Conservation (phyloP, 2,329 filamentous ascomycete species). For the Fusarium robinianum region DNA sequence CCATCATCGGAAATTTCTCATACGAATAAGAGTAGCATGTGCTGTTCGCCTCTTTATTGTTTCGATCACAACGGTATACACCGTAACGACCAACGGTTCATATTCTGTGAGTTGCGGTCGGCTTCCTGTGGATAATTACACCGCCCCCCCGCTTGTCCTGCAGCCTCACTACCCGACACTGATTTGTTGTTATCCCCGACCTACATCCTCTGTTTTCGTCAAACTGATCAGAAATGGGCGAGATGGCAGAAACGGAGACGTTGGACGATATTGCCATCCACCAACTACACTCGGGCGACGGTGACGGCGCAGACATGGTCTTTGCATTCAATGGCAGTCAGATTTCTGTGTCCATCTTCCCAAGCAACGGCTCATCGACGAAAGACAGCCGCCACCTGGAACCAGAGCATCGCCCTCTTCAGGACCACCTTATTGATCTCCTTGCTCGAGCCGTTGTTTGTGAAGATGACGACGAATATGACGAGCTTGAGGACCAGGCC, state of each 20-base stretch:
- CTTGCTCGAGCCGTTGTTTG: slow-evolving; percentile 14
- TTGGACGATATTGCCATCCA: slow-evolving; percentile 13
- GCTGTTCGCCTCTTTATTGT: too few species aligned
- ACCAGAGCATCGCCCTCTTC: slow-evolving; percentile 8
- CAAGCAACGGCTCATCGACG: slow-evolving; percentile 12
- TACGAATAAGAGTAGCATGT: too few species aligned
- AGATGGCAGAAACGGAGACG: slow-evolving; percentile 1
- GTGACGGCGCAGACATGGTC: slow-evolving; percentile 33
- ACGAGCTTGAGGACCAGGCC: slow-evolving; percentile 24
- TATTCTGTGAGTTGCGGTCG: too few species aligned
- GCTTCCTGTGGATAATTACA: too few species aligned
- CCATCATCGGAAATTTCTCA: too few species aligned
- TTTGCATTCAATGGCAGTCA: slow-evolving; percentile 27
- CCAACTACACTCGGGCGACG: slow-evolving; percentile 28
- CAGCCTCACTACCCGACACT: too few species aligned
- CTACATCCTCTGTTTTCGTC: too few species aligned
- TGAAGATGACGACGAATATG: slow-evolving; percentile 24
- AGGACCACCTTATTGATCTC: slow-evolving; percentile 29
- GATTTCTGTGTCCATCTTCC: slow-evolving; percentile 29
- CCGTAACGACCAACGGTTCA: too few species aligned
- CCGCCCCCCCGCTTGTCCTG: too few species aligned
- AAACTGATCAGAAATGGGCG: slow-evolving; percentile 1
- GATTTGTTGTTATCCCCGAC: too few species aligned
- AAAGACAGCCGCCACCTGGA: slow-evolving; percentile 7
- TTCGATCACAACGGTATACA: too few species aligned